These are phyloP conservation scores for Colletotrichum simmondsii DNA, from an alignment of 2,329 filamentous ascomycete genomes.

Conservation along the genomic window DNA sequence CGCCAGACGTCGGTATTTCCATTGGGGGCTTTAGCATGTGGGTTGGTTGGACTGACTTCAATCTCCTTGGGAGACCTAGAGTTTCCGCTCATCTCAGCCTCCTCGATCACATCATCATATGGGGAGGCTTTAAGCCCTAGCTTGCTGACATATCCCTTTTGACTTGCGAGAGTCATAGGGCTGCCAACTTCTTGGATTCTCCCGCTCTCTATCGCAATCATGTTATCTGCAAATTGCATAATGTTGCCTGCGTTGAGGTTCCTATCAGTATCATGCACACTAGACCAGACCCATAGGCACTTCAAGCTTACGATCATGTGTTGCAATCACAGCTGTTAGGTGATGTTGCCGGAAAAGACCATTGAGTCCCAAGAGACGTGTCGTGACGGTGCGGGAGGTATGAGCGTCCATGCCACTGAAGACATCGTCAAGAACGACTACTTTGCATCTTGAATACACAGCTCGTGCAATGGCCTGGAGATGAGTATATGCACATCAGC, in stretches of 20 bases:
- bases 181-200: slow-evolving; percentile 8
- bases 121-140: not conserved
- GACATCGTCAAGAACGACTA: slow-evolving; percentile 24
- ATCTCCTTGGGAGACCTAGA: not conserved
- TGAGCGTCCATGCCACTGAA: slow-evolving; percentile 24
- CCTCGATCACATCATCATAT: not conserved
- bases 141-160: slow-evolving; percentile 2
- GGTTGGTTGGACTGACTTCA: not conserved
- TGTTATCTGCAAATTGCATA: slow-evolving; percentile 7
- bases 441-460: slow-evolving; percentile 1
- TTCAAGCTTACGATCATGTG: slow-evolving; percentile 14
- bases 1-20: not conserved
- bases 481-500: too few relatives aligned
- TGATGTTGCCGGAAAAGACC: not conserved
- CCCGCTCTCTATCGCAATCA: slow-evolving; percentile 2
- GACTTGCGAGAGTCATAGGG: not conserved
- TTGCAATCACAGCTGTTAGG: not conserved
- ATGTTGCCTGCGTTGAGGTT: not conserved
- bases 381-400: slow-evolving; percentile 6
- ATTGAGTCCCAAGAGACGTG: not conserved
- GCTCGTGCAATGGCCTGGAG: slow-evolving; percentile 11
- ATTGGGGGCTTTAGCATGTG: not conserved
- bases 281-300: too few relatives aligned
- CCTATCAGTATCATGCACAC: not conserved
- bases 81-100: not conserved